Conservation (phyloP, 2,329 filamentous ascomycete genomes). For the Arthrobotrys conoides region DNA sequence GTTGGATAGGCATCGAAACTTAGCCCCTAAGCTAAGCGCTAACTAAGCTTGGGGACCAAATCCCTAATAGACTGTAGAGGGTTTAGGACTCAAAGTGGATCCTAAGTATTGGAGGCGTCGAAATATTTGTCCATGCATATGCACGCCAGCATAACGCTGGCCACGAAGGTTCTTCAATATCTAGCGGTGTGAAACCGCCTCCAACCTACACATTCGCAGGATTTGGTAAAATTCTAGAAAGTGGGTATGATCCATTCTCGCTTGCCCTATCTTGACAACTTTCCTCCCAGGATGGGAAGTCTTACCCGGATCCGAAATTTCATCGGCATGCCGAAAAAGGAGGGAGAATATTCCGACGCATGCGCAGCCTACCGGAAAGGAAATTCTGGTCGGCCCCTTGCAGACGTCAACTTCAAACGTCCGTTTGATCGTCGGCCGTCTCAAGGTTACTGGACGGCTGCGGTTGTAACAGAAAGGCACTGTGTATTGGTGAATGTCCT, state of each 20-base stretch:
- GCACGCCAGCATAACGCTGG: conserved; percentile 8
- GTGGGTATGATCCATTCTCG: conserved; percentile 44
- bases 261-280: conserved; percentile 40
- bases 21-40: background rate
- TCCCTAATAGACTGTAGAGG: background rate
- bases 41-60: background rate
- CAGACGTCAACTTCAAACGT: conserved; percentile 55
- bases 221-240: conserved; percentile 33
- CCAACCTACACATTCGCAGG: conserved; percentile 20
- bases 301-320: conserved; percentile 47
- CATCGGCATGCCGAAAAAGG: conserved; percentile 46
- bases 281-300: conserved; percentile 45
- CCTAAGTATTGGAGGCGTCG: background rate
- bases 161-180: background rate
- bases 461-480: conserved; percentile 41
- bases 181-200: conserved; percentile 17
- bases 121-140: background rate
- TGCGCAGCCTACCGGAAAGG: conserved; percentile 19
- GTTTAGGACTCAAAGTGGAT: conserved; percentile 6
- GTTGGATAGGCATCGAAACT: background rate
- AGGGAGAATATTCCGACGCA: conserved; percentile 33
- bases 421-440: conserved; percentile 46
- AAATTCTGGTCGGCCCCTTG: conserved; percentile 28
- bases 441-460: conserved; percentile 19
- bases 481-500: conserved; percentile 27